A percentile compares a stretch with the other conserved stretches of the same genome.
phyloP scores from a whole-genome alignment of 2,329 filamentous ascomycete genomes.

The Pestalotiopsis sp. region DNA sequence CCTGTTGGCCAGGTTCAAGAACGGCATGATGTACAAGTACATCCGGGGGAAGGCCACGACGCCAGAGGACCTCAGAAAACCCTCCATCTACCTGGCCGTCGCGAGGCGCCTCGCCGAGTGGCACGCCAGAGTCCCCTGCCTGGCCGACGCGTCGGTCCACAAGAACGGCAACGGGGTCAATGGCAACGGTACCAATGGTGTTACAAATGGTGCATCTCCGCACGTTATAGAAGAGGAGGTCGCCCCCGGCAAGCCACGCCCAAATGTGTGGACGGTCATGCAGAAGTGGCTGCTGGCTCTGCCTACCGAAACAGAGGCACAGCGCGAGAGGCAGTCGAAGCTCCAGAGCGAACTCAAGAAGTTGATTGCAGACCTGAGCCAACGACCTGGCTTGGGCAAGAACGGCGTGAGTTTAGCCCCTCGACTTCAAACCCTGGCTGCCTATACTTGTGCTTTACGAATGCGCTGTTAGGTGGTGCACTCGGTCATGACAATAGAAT shows the following conservation, averaged over 20 bases:
- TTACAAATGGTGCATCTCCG: conserved; percentile 28
- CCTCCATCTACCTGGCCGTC: conserved; percentile 79
- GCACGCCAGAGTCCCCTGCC: conserved; percentile 75
- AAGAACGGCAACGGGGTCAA: conserved; percentile 39
- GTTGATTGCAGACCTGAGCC: conserved; percentile 72
- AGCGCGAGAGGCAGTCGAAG: conserved; percentile 66
- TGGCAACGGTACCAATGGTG: conserved; percentile 37
- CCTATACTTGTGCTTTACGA: not conserved
- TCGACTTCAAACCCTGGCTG: not conserved
- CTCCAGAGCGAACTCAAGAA: conserved; percentile 77
- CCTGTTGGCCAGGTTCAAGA: conserved; percentile 89
- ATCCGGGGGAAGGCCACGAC: conserved; percentile 80
- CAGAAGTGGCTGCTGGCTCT: conserved; percentile 93
- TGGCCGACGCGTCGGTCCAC: conserved; percentile 40
- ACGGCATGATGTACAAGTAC: conserved; percentile 94
- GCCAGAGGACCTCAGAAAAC: conserved; percentile 76
- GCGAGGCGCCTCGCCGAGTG: conserved; percentile 86
- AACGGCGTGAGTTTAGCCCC: conserved; percentile 62
- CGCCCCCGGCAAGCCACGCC: conserved; percentile 70
- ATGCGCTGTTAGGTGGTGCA: not conserved
- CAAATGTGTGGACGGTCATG: conserved; percentile 93
- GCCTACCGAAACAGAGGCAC: conserved; percentile 70
- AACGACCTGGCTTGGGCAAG: conserved; percentile 74
- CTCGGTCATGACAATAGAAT: not conserved
- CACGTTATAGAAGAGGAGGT: conserved; percentile 47